A percentile compares a stretch with the other conserved stretches of the same genome.
phyloP scores from a whole-genome alignment of 1,139 yeast species.

The Sugiyamaella japonica region DNA sequence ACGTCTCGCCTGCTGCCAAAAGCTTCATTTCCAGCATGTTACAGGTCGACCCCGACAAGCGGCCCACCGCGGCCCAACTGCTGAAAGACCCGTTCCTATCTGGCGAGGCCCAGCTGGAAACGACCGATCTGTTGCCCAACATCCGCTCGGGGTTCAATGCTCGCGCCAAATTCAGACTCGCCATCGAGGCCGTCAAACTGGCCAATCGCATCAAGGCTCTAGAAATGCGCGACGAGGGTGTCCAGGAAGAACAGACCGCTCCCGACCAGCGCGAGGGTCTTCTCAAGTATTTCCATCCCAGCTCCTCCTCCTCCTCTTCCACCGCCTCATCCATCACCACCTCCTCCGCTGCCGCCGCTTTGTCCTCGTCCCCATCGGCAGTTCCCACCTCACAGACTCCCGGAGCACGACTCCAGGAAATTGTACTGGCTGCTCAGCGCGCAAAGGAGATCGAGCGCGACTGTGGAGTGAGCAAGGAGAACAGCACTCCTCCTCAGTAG shows the following conservation, averaged over 20 bases:
- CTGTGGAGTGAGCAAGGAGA: constrained; percentile 1
- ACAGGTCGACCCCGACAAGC: constrained; percentile 58
- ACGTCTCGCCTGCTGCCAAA: constrained; percentile 73
- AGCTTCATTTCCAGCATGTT: constrained; percentile 67
- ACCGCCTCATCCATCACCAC: too few species aligned
- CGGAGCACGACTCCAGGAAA: constrained; percentile 62
- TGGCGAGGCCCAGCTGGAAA: constrained; percentile 32
- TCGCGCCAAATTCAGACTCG: constrained; percentile 79
- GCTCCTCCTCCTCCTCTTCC: too few species aligned
- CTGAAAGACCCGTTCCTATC: constrained; percentile 73
- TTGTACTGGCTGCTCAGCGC: constrained; percentile 62
- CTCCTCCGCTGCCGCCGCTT: too few species aligned
- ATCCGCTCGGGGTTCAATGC: constrained; percentile 79
- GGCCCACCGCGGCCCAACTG: constrained; percentile 69
- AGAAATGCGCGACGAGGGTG: constrained; percentile 52
- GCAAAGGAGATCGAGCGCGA: constrained; percentile 7
- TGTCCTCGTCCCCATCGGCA: neutral
- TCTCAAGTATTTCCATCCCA: neutral
- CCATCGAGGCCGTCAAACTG: constrained; percentile 76
- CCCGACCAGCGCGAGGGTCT: constrained; percentile 23
- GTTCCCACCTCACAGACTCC: neutral
- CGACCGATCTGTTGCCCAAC: constrained; percentile 68
- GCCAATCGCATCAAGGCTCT: constrained; percentile 71
- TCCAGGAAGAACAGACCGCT: constrained; percentile 51
- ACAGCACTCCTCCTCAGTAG: constrained; percentile 1